Conservation (phyloP, 2,329 filamentous ascomycete genomes). For the Emericellopsis atlantica region DNA sequence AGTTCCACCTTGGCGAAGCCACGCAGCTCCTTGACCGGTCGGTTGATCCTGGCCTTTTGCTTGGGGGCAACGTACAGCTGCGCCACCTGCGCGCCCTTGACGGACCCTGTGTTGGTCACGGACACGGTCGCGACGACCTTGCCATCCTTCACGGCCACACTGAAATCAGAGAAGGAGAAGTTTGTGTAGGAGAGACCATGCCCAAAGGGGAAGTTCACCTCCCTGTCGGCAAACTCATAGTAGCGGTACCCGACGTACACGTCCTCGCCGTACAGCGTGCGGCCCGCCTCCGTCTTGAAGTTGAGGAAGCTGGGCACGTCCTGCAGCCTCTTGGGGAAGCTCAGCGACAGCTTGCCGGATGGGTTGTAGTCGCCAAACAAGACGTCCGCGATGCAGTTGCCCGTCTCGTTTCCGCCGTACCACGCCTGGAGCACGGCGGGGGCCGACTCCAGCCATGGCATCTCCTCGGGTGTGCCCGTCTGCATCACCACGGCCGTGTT, state of each 20-base stretch:
- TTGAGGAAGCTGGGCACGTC: constrained; percentile 70
- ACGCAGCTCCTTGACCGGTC: constrained; percentile 50
- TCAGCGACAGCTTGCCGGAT: constrained; percentile 61
- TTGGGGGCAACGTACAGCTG: constrained; percentile 44
- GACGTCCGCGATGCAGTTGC: constrained; percentile 68
- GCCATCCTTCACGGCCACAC: constrained; percentile 9
- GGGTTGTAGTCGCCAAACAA: constrained; percentile 65
- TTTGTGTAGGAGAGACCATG: constrained; percentile 69
- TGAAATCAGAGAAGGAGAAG: constrained; percentile 43
- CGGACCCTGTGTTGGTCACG: constrained; percentile 48
- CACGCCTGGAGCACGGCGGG: constrained; percentile 60
- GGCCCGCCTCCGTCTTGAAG: constrained; percentile 56
- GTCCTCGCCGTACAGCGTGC: constrained; percentile 67
- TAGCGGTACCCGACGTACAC: constrained; percentile 72
- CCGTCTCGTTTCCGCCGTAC: constrained; percentile 81
- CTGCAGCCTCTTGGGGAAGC: constrained; percentile 53
- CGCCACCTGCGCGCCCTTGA: constrained; percentile 39
- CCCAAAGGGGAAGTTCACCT: constrained; percentile 64
- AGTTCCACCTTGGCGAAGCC: constrained; percentile 54
- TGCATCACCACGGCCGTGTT: constrained; percentile 65
- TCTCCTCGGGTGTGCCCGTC: constrained; percentile 60
- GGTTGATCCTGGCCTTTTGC: constrained; percentile 34
- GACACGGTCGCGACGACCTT: constrained; percentile 32
- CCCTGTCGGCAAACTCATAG: constrained; percentile 58
- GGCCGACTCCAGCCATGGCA: constrained; percentile 53